These are phyloP conservation scores for Cladosporium phlei DNA, from an alignment of 2,329 filamentous ascomycete genomes.

Conservation along the genomic window DNA sequence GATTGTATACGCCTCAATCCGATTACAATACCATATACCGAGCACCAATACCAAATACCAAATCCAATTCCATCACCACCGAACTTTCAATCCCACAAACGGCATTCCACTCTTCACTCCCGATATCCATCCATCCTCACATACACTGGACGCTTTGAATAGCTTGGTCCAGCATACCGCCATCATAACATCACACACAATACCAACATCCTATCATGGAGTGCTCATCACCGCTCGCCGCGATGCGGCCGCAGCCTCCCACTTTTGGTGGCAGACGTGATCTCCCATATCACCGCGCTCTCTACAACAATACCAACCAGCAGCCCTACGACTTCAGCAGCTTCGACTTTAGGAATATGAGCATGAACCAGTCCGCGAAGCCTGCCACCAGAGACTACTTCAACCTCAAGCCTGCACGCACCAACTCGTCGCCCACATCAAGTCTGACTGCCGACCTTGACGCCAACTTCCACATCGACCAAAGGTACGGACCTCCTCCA, in stretches of 20 bases:
- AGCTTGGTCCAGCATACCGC: slow-evolving; percentile 7
- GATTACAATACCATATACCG: neutral
- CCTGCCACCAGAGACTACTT: slow-evolving; percentile 71
- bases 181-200: neutral
- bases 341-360: slow-evolving; percentile 72
- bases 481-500: slow-evolving; percentile 60
- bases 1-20: neutral
- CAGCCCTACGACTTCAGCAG: slow-evolving; percentile 57
- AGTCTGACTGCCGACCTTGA: slow-evolving; percentile 91
- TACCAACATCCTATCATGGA: slow-evolving; percentile 57
- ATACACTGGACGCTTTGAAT: slow-evolving; percentile 14
- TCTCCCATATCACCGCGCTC: slow-evolving; percentile 48
- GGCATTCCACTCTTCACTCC: neutral
- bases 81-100: neutral
- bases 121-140: neutral
- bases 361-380: slow-evolving; percentile 65
- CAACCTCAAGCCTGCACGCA: slow-evolving; percentile 66
- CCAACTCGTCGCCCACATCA: slow-evolving; percentile 87
- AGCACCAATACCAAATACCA: too few relatives aligned
- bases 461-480: slow-evolving; percentile 94
- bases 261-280: slow-evolving; percentile 59
- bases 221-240: slow-evolving; percentile 87
- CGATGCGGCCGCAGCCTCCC: slow-evolving; percentile 72
- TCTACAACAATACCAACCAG: slow-evolving; percentile 43
- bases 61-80: neutral